A percentile compares a stretch with the other conserved stretches of the same genome.
These are phyloP conservation scores for Nasturtium officinale DNA, from an alignment of 345 rosid genomes.

Conservation along the genomic window DNA sequence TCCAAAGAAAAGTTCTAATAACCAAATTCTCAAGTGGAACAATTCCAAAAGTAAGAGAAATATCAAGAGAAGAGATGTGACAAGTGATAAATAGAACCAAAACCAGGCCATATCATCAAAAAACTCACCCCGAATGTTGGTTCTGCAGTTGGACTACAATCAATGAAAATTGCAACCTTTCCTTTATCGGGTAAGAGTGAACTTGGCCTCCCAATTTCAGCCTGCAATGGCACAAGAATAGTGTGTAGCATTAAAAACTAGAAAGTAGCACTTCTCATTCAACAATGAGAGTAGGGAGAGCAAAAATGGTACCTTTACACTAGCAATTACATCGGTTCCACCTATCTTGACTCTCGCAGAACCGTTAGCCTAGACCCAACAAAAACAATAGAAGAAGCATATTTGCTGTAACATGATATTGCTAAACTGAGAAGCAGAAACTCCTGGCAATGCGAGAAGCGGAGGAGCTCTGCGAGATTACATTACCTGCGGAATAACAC, in stretches of 20 bases:
- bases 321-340: constrained; percentile 86
- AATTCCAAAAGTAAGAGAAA: constrained; percentile 1
- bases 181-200: constrained; percentile 75
- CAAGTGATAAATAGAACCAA: constrained; percentile 21
- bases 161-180: constrained; percentile 72
- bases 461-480: constrained; percentile 6
- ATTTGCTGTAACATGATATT: not conserved
- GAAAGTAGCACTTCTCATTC: not conserved
- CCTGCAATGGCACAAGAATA: constrained; percentile 50
- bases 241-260: not conserved
- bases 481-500: constrained; percentile 84
- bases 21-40: not conserved
- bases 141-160: constrained; percentile 87
- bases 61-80: constrained; percentile 3
- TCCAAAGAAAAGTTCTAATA: constrained; percentile 17
- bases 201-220: constrained; percentile 89
- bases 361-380: constrained; percentile 72
- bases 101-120: not conserved
- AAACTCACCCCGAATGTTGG: constrained; percentile 76
- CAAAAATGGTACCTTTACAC: constrained; percentile 72
- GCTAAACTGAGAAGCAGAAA: not conserved
- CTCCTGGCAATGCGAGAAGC: not conserved
- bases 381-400: constrained; percentile 16
- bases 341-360: constrained; percentile 83
- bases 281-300: constrained; percentile 10